Evolutionary conservation across 257 asterid species (phyloP).

Genomic region (Anisodus acutangulus): DNA sequence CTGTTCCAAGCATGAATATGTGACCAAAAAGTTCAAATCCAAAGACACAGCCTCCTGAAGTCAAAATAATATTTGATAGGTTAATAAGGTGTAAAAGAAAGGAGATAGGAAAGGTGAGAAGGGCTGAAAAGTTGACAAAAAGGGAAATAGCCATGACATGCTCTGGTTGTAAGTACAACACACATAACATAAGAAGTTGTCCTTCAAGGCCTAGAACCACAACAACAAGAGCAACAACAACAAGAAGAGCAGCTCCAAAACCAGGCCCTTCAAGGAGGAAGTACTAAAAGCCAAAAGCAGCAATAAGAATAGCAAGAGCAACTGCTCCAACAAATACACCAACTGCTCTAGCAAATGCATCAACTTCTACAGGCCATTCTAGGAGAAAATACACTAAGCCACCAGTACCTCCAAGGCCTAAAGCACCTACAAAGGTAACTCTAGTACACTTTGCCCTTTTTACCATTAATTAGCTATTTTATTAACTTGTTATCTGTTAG

Average conservation of each 20-base stretch:
- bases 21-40: not conserved
- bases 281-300: too few relatives aligned
- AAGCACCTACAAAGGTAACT: not conserved
- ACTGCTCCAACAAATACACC: too few relatives aligned
- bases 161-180: not conserved
- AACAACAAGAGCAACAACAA: not conserved
- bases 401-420: too few relatives aligned
- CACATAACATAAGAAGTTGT: not conserved
- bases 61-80: too few relatives aligned
- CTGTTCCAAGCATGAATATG: not conserved
- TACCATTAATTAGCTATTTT: not conserved
- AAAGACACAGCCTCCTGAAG: not conserved
- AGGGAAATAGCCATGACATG: not conserved
- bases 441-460: not conserved
- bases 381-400: too few relatives aligned
- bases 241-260: too few relatives aligned
- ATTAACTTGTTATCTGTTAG: not conserved
- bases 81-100: too few relatives aligned
- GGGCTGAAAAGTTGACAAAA: not conserved
- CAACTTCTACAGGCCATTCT: too few relatives aligned
- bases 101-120: not conserved
- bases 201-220: not conserved
- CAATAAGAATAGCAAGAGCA: too few relatives aligned
- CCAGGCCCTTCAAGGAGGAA: too few relatives aligned
- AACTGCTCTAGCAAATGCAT: too few relatives aligned